Conservation (phyloP, 148 eudicot species). For the Fagopyrum tataricum region DNA sequence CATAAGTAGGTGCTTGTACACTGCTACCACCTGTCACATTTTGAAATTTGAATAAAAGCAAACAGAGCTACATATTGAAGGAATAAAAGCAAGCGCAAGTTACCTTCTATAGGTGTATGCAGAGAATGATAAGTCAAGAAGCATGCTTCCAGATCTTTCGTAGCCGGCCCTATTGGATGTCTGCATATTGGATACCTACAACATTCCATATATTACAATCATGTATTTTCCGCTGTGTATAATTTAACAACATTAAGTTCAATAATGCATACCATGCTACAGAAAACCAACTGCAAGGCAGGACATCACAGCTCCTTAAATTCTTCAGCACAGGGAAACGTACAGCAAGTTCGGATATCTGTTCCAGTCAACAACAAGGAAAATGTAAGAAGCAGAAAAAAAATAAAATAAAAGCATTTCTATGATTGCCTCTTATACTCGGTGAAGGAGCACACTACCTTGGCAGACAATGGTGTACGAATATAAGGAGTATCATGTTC, state of each 20-base stretch:
- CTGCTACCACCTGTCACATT: slow-evolving; percentile 29
- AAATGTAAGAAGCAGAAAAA: background rate
- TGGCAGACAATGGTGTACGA: slow-evolving; percentile 56
- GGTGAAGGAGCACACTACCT: slow-evolving; percentile 29
- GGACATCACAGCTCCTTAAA: slow-evolving; percentile 59
- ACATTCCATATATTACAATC: background rate
- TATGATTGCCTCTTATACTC: background rate
- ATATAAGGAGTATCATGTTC: slow-evolving; percentile 45
- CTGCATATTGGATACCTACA: slow-evolving; percentile 84
- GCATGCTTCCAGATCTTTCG: slow-evolving; percentile 58
- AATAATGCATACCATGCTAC: slow-evolving; percentile 62
- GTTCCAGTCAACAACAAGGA: slow-evolving; percentile 12
- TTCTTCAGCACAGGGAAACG: slow-evolving; percentile 41
- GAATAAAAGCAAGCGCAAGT: background rate
- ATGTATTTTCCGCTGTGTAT: background rate
- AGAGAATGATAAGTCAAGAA: slow-evolving; percentile 69
- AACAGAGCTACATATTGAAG: too few relatives aligned
- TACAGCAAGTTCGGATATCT: slow-evolving; percentile 44
- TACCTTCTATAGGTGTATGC: slow-evolving; percentile 30
- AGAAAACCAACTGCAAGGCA: slow-evolving; percentile 66
- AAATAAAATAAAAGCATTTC: background rate
- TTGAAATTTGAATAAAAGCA: background rate
- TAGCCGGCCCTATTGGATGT: slow-evolving; percentile 52
- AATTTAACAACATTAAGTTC: background rate
- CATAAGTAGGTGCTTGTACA: slow-evolving; percentile 36